Conservation (phyloP, 495 filamentous ascomycete species). For the Saxophila tyrrhenica region DNA sequence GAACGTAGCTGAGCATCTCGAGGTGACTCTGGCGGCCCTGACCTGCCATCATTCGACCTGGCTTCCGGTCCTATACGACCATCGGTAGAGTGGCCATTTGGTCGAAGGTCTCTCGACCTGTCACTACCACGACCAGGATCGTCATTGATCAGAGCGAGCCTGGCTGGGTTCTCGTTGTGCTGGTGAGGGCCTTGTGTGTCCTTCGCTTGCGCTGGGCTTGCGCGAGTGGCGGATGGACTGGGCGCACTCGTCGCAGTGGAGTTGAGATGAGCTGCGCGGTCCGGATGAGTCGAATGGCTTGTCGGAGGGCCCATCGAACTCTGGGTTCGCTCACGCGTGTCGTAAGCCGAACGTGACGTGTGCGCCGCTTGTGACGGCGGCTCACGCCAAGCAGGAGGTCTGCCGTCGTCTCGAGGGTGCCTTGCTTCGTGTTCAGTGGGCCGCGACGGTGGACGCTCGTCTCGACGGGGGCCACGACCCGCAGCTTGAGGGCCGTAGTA, state of each 20-base stretch:
- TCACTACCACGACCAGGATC: neutral
- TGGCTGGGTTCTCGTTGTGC: neutral
- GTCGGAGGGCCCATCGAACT: neutral
- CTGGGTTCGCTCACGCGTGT: constrained; percentile 2
- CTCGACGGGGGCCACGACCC: constrained; percentile 15
- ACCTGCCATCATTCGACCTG: neutral
- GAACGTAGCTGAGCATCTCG: neutral
- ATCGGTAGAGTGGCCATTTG: neutral
- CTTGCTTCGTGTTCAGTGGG: constrained; percentile 18
- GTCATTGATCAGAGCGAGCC: constrained; percentile 1
- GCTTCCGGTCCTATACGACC: neutral
- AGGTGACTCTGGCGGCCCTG: neutral
- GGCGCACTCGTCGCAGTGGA: neutral
- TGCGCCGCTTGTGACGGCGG: neutral
- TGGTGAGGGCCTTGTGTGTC: no score
- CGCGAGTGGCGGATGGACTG: neutral
- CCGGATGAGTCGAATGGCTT: neutral
- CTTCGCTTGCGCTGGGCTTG: neutral
- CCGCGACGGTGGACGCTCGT: constrained; percentile 19
- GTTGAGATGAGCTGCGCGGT: neutral
- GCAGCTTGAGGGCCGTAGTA: constrained; percentile 1
- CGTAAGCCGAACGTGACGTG: constrained; percentile 3
- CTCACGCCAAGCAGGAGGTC: neutral
- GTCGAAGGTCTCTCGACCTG: neutral
- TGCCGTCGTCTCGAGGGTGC: neutral